Evolutionary conservation across 192 early-diverging fungal genomes (phyloP), one percentile per base, ranked within the genome.

Genomic region (Backusella morwellensis): DNA sequence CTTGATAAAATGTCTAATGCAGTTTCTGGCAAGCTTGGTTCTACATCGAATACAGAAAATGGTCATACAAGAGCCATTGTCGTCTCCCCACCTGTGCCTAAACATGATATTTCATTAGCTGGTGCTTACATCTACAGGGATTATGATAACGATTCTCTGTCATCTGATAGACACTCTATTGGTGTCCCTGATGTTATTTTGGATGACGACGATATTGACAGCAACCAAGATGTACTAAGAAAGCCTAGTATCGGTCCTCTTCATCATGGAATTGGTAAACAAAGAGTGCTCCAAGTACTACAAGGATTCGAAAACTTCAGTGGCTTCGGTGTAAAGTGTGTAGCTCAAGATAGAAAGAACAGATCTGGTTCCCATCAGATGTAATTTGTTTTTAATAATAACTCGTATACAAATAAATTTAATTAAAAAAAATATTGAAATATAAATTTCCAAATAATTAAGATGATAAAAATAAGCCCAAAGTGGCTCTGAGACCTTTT

Each of bases 261-360:
- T 9, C 4, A 2, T 26, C 9, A n/a, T n/a, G 47, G 47, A 50
- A 50, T 50, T 29, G 4, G n/a, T 63, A 29, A 63, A 11, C 56
- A 63, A 63, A 26, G 29, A 21, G 68, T 70, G 19, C 8, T 70
- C 5, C 21, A 41, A 21, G 68, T 70, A 9, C 1, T 35, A 23
- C 35, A 41, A 26, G 68, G 68, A 23, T 70, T 70, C 12, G 36
- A 70, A 41, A 70, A 70, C n/a, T 70, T 70, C 21, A 23, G 17
- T 40, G 68, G 68, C 3, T 40, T 70, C 12, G 68, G 68, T 23
- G 35, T 70, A 70, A 70, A 70, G 9, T 70, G 68, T 38, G 35
- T 70, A 23, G 40, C 68, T 21, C n/a, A 70, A 41, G 38, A 70
- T 12, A 17, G 4, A 2, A 70, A 21, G 38, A 70, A 40, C 3